A percentile compares a stretch with the other conserved stretches of the same genome.
These are phyloP conservation scores for Alternaria hordeiaustralica DNA, from an alignment of 2,329 filamentous ascomycete genomes.

Conservation along the genomic window DNA sequence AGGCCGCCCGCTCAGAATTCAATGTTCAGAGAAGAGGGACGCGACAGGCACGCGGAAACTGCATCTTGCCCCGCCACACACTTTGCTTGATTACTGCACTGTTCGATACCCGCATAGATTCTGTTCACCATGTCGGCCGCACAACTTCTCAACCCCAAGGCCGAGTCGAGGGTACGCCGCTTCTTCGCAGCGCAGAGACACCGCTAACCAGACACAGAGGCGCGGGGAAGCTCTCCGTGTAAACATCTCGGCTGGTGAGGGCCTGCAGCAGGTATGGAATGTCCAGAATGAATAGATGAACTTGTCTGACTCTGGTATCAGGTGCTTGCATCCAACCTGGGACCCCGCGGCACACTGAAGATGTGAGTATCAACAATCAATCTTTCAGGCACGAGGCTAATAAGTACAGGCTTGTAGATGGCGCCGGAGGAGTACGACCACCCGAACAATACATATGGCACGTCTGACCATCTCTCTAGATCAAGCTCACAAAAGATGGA, in stretches of 20 bases:
- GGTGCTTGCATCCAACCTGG: slow-evolving; percentile 96
- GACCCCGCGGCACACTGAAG: slow-evolving; percentile 92
- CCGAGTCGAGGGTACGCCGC: slow-evolving; percentile 87
- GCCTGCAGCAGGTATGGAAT: slow-evolving; percentile 58
- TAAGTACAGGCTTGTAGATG: slow-evolving; percentile 63
- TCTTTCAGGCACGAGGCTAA: slow-evolving; percentile 51
- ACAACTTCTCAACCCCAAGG: slow-evolving; percentile 98
- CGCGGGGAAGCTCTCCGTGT: slow-evolving; percentile 95
- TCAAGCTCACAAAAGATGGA: slow-evolving; percentile 99
- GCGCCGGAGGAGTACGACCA: slow-evolving; percentile 62
- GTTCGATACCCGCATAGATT: slow-evolving; percentile 31
- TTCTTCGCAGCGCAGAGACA: slow-evolving; percentile 21
- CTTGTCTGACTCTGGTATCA: slow-evolving; percentile 55
- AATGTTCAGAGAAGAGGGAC: slow-evolving; percentile 21
- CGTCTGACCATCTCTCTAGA: slow-evolving; percentile 59
- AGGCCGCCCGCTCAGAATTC: slow-evolving; percentile 29
- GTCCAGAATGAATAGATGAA: neutral
- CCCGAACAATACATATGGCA: neutral
- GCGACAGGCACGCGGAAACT: slow-evolving; percentile 35
- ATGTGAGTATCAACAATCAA: slow-evolving; percentile 73
- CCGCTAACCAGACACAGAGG: slow-evolving; percentile 68
- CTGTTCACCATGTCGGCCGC: slow-evolving; percentile 81
- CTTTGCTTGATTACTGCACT: slow-evolving; percentile 24
- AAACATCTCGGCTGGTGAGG: slow-evolving; percentile 96
- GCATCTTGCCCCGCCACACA: slow-evolving; percentile 33